These are phyloP conservation scores for Diaporthe vaccinii DNA, from an alignment of 2,329 filamentous ascomycete species.

Conservation along the genomic window DNA sequence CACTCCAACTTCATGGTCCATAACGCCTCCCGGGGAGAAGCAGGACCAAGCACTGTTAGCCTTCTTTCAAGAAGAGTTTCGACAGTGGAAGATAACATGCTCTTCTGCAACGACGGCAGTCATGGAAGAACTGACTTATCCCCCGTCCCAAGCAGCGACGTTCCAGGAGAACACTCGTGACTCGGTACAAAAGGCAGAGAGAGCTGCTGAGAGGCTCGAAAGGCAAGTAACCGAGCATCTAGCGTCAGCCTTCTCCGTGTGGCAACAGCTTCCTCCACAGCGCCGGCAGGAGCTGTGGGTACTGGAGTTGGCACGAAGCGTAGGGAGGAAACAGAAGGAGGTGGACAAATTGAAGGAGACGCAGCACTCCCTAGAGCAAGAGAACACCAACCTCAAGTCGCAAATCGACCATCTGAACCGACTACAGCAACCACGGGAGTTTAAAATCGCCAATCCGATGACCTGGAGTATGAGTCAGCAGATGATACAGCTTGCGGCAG, in stretches of 20 bases:
- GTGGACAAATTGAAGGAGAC: conserved; percentile 63
- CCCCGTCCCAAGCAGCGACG: conserved; percentile 54
- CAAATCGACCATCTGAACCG: conserved; percentile 72
- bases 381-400: conserved; percentile 67
- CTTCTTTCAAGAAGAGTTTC: conserved; percentile 77
- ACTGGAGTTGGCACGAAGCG: conserved; percentile 71
- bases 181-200: conserved; percentile 62
- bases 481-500: conserved; percentile 61
- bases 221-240: conserved; percentile 81
- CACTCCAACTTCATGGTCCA: conserved; percentile 84
- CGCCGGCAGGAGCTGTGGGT: conserved; percentile 72
- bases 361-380: conserved; percentile 67
- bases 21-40: conserved; percentile 79
- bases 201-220: conserved; percentile 71
- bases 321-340: conserved; percentile 70
- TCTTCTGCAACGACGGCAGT: conserved; percentile 63
- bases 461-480: conserved; percentile 66
- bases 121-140: conserved; percentile 65
- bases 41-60: conserved; percentile 80
- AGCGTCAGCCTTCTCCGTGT: conserved; percentile 81
- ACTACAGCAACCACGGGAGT: conserved; percentile 72
- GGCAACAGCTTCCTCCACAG: conserved; percentile 73
- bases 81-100: conserved; percentile 71
- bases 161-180: conserved; percentile 60
- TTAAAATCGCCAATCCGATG: conserved; percentile 64